Evolutionary conservation across 495 filamentous ascomycete species (phyloP), one percentile per base, ranked within the genome.

Genomic region (Cetradonia linearis): DNA sequence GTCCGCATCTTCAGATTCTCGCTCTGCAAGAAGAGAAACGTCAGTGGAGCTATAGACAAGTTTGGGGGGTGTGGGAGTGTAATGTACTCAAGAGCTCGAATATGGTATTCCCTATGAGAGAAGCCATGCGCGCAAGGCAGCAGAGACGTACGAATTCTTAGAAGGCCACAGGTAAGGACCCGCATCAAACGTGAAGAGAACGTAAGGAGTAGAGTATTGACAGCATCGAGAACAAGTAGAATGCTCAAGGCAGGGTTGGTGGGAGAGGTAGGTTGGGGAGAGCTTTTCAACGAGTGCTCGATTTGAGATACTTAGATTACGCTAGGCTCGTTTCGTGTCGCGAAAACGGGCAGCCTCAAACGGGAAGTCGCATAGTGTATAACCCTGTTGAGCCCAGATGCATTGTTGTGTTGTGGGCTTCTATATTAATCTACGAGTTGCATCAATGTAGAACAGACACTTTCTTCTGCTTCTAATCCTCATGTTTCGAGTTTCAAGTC

Each of bases 31-130:
- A 28, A 20, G 38, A 14, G 4, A 53, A 23, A n/a, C 6, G 58
- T 60, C 44, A 61, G 38, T 8, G 40, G 53, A n/a, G 27, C 5
- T 18, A 8, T 42, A 49, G 52, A 28, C 58, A 72, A 58, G 73
- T 67, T 55, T 67, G 61, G 56, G 20, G 33, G 46, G 52, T 20
- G 42, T 31, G 28, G 20, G 33, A 46, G 52, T 20, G 42, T 31
- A 25, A 49, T 64, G 14, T 68, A 75, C 73, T 74, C 25, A 75
- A 49, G n/a, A 75, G 62, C 61, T 74, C 70, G 59, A 69, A 65
- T 31, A 73, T 63, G 20, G 71, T 68, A 49, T 65, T 69, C 48
- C 68, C 67, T 31, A 70, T 48, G n/a, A 65, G 50, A 23, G 72
- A 73, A 65, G 72, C 71, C 73, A 75, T 75, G 49, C 40, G 40